A percentile compares a stretch with the other conserved stretches of the same genome.
Evolutionary conservation across 306 rosid species (phyloP).

Genomic region (Trichosanthes cucumerina): DNA sequence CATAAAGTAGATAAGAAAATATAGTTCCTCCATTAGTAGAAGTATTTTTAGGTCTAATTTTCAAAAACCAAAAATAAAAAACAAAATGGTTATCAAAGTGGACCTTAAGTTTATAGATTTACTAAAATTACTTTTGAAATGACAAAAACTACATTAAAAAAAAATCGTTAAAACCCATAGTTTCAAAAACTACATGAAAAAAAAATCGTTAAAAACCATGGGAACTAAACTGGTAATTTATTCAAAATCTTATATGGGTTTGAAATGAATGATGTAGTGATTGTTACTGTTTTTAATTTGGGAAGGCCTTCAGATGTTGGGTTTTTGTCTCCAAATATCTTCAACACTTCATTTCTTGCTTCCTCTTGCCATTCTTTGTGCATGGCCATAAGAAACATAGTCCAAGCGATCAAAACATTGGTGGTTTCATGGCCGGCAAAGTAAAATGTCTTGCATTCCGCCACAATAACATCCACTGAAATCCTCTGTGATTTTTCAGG

Average conservation of each 20-base stretch:
- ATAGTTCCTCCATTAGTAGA: too few relatives aligned
- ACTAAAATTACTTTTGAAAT: too few relatives aligned
- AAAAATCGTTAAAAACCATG: too few relatives aligned
- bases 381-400: conserved; percentile 13
- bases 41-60: too few relatives aligned
- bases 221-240: too few relatives aligned
- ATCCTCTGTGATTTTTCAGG: background rate
- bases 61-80: too few relatives aligned
- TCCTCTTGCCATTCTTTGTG: conserved; percentile 19
- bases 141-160: too few relatives aligned
- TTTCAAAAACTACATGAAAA: too few relatives aligned
- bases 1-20: too few relatives aligned
- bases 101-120: too few relatives aligned
- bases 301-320: conserved; percentile 15
- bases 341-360: conserved; percentile 25
- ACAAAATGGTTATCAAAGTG: too few relatives aligned
- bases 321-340: conserved; percentile 8
- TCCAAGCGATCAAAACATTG: conserved; percentile 23
- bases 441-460: conserved; percentile 29
- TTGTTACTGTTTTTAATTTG: conserved; percentile 16
- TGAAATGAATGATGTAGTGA: background rate
- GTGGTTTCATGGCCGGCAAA: conserved; percentile 31
- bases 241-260: background rate
- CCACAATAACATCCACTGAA: conserved; percentile 11
- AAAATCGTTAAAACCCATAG: too few relatives aligned